Conservation (phyloP, 768 basidiomycete genomes). For the Pisolithus orientalis region DNA sequence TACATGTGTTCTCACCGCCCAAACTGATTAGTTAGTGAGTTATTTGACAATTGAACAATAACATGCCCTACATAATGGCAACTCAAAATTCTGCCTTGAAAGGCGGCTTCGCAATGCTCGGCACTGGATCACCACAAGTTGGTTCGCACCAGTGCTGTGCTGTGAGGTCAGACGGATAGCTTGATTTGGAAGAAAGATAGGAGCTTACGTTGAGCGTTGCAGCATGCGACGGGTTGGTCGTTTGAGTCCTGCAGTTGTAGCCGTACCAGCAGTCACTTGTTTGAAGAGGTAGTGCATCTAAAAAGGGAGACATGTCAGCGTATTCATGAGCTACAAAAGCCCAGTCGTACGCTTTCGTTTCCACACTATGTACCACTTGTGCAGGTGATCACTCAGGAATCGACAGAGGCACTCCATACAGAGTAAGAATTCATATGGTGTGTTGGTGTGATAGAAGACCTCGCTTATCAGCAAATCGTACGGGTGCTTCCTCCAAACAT, state of each 20-base stretch:
- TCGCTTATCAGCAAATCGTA: background rate
- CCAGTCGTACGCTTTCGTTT: slow-evolving; percentile 15
- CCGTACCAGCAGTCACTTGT: slow-evolving; percentile 28
- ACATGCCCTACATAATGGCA: too few relatives aligned
- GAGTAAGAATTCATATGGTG: slow-evolving; percentile 10
- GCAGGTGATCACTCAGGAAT: slow-evolving; percentile 20
- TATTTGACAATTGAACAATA: too few relatives aligned
- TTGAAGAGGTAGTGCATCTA: background rate
- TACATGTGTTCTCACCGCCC: too few relatives aligned
- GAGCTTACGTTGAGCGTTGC: slow-evolving; percentile 20
- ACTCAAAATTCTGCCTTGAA: too few relatives aligned
- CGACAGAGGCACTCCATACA: slow-evolving; percentile 19
- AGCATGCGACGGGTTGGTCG: slow-evolving; percentile 18
- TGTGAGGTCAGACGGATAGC: background rate
- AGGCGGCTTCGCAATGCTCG: too few relatives aligned
- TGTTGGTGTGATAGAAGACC: slow-evolving; percentile 4
- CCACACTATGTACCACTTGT: slow-evolving; percentile 21
- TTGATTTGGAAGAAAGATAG: background rate
- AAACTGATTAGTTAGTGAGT: too few relatives aligned
- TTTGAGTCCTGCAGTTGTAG: slow-evolving; percentile 26
- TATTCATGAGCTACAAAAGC: background rate
- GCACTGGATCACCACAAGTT: background rate
- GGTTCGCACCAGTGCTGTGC: background rate
- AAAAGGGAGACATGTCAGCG: background rate
- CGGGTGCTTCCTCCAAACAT: background rate